Evolutionary conservation across 768 basidiomycete genomes (phyloP).

Genomic region (Agaricus subrufescens): DNA sequence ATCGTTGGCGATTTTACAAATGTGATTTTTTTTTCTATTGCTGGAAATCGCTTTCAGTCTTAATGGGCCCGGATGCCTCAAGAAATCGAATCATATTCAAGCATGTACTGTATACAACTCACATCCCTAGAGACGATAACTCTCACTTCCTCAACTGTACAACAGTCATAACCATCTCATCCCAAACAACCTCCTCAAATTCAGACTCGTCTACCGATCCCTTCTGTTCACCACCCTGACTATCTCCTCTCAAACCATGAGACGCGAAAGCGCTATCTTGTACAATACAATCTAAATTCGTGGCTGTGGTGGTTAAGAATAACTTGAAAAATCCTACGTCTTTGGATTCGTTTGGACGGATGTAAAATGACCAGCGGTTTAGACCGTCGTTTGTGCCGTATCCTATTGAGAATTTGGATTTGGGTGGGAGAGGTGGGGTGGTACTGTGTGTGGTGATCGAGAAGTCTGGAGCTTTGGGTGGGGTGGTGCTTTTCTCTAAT

Average conservation of each 20-base stretch:
- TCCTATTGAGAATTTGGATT: slow-evolving; percentile 30
- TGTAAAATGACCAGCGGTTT: slow-evolving; percentile 24
- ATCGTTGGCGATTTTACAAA: no score
- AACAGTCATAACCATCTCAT: slow-evolving; percentile 1
- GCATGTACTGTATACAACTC: not conserved
- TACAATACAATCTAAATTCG: slow-evolving; percentile 27
- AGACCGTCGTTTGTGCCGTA: slow-evolving; percentile 30
- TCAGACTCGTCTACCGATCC: not conserved
- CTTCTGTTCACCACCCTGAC: not conserved
- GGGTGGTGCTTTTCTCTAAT: not conserved
- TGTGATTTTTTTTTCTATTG: no score
- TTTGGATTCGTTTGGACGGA: slow-evolving; percentile 23
- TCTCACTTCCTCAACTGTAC: not conserved
- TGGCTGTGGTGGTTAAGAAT: slow-evolving; percentile 31
- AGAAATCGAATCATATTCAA: not conserved
- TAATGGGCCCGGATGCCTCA: no score
- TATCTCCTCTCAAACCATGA: not conserved
- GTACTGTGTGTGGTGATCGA: slow-evolving; percentile 12
- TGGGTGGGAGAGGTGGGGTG: slow-evolving; percentile 21
- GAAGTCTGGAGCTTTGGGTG: slow-evolving; percentile 20
- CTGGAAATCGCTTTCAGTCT: no score
- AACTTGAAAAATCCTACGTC: slow-evolving; percentile 42
- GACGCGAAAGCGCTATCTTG: slow-evolving; percentile 15
- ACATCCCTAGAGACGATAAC: no score
- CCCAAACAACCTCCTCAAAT: not conserved